Percentiles rank a stretch among this genome's conserved stretches.
Conservation (phyloP, 1,284 basidiomycete genomes). For the Sparassis latifolia region DNA sequence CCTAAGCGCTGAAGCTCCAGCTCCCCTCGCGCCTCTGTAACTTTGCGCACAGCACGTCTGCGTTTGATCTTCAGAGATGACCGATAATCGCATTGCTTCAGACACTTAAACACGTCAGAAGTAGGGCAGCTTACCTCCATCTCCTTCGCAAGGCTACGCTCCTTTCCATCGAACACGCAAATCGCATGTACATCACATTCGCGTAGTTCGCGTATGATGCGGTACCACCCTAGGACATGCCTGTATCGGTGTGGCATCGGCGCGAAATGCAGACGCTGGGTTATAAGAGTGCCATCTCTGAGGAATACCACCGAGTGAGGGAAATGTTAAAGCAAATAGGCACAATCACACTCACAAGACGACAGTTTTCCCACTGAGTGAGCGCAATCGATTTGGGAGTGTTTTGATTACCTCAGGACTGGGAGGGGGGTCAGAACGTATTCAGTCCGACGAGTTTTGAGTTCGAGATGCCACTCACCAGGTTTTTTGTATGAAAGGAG, state of each 20-base stretch:
- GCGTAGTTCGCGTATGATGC: constrained; percentile 54
- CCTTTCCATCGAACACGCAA: constrained; percentile 73
- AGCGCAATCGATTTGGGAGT: constrained; percentile 4
- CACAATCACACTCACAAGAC: constrained; percentile 3
- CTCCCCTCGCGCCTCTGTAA: constrained; percentile 39
- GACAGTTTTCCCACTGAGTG: constrained; percentile 5
- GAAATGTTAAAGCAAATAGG: background rate
- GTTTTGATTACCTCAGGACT: constrained; percentile 7
- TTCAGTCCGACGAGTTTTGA: background rate
- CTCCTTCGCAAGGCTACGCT: constrained; percentile 61
- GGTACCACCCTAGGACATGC: constrained; percentile 75
- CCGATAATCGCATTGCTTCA: background rate
- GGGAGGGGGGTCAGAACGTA: background rate
- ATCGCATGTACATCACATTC: constrained; percentile 50
- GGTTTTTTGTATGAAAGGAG: constrained; percentile 5
- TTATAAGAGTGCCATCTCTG: constrained; percentile 79
- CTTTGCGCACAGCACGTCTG: constrained; percentile 39
- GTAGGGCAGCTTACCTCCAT: constrained; percentile 43
- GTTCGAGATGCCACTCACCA: constrained; percentile 1
- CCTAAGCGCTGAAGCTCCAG: constrained; percentile 48
- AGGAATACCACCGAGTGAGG: background rate
- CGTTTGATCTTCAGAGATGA: constrained; percentile 36
- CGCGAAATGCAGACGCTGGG: constrained; percentile 70
- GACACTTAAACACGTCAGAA: background rate
- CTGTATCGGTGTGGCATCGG: constrained; percentile 52